Evolutionary conservation across 768 basidiomycete genomes (phyloP).

Genomic region (Royoungia palumana): DNA sequence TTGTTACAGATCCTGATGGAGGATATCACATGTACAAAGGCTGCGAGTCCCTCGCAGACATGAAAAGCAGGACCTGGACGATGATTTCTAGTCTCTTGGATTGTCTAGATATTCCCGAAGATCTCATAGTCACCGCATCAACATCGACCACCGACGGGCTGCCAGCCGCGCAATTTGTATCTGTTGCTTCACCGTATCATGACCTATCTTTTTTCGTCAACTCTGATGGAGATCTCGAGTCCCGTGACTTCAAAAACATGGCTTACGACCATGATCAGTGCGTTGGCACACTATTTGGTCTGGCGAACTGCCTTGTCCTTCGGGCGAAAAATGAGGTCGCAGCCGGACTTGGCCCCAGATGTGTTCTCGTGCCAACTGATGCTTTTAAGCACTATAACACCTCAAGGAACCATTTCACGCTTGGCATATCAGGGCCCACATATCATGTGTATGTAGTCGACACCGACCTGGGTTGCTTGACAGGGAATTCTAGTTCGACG

Average conservation of each 20-base stretch:
- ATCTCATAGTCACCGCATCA: constrained; percentile 20
- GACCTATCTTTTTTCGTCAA: constrained; percentile 40
- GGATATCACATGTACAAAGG: constrained; percentile 6
- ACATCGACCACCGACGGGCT: background rate
- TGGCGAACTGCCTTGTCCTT: constrained; percentile 40
- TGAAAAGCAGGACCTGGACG: constrained; percentile 24
- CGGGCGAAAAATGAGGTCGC: constrained; percentile 19
- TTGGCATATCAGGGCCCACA: constrained; percentile 28
- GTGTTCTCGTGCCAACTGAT: constrained; percentile 41
- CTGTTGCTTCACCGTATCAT: constrained; percentile 37
- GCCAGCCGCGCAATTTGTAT: background rate
- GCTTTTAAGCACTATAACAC: background rate
- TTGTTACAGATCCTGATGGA: background rate
- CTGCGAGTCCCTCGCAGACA: constrained; percentile 20
- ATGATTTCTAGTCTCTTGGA: constrained; percentile 24
- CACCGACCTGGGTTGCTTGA: constrained; percentile 27
- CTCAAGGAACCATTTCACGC: constrained; percentile 6
- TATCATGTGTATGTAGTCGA: constrained; percentile 31
- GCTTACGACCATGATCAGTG: constrained; percentile 40
- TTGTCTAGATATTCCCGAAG: constrained; percentile 18
- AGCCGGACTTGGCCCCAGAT: constrained; percentile 1
- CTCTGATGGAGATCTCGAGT: constrained; percentile 34
- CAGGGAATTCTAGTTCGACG: constrained; percentile 6
- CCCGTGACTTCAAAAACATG: constrained; percentile 39
- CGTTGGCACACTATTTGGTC: constrained; percentile 42